These are phyloP conservation scores for Rhizopus sp. DNA, from an alignment of 371 early-diverging fungal genomes.

Conservation along the genomic window DNA sequence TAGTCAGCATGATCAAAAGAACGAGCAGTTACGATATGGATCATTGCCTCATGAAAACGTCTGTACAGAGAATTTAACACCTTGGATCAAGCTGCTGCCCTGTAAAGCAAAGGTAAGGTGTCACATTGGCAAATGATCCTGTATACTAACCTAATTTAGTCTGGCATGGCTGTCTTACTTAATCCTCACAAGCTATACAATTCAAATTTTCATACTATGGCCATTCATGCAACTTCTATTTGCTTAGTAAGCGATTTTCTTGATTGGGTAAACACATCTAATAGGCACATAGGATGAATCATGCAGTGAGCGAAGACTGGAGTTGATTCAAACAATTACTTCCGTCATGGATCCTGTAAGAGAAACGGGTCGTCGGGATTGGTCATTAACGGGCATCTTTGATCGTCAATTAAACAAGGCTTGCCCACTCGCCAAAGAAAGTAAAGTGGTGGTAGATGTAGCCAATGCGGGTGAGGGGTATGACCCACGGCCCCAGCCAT, in stretches of 20 bases:
- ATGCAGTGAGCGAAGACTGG: constrained; percentile 31
- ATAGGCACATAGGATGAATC: constrained; percentile 22
- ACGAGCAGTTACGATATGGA: constrained; percentile 68
- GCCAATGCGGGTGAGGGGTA: constrained; percentile 37
- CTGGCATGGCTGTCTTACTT: constrained; percentile 83
- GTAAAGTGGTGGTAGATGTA: constrained; percentile 52
- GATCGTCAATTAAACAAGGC: constrained; percentile 56
- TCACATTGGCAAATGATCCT: constrained; percentile 1
- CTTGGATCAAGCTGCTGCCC: constrained; percentile 94
- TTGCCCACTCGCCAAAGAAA: constrained; percentile 68
- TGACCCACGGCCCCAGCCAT: constrained; percentile 33
- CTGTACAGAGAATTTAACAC: constrained; percentile 97
- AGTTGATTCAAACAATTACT: constrained; percentile 66
- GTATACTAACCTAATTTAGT: constrained; percentile 38
- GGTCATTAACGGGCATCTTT: constrained; percentile 73
- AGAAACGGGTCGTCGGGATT: constrained; percentile 62
- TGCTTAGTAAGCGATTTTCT: constrained; percentile 48
- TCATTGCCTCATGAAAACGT: constrained; percentile 88
- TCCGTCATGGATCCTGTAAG: constrained; percentile 77
- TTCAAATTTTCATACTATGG: constrained; percentile 89
- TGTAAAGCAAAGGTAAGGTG: constrained; percentile 80
- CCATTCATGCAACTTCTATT: constrained; percentile 61
- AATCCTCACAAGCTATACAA: constrained; percentile 91
- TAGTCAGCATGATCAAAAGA: neutral
- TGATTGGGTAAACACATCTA: neutral